Evolutionary conservation across 768 basidiomycete genomes (phyloP).

Genomic region (Roridomyces roridus): DNA sequence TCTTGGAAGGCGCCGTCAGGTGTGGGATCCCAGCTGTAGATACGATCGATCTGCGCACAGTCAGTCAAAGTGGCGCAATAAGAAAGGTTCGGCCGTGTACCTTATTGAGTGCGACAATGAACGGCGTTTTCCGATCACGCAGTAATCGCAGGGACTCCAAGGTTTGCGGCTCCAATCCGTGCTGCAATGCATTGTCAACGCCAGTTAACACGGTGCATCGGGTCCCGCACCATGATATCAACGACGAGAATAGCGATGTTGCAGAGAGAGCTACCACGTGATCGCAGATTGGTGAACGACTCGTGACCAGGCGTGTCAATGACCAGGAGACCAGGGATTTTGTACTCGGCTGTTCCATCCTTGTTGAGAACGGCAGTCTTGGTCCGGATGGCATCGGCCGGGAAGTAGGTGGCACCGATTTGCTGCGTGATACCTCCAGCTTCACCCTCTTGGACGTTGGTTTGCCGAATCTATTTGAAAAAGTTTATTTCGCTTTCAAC

Average conservation of each 20-base stretch:
- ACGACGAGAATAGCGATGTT: slow-evolving; percentile 99
- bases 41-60: slow-evolving; percentile 86
- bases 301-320: slow-evolving; percentile 99
- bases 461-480: slow-evolving; percentile 88
- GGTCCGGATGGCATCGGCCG: slow-evolving; percentile 88
- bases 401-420: slow-evolving; percentile 99
- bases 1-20: slow-evolving; percentile 94
- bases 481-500: background rate
- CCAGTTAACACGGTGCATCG: background rate
- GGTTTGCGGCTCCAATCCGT: slow-evolving; percentile 98
- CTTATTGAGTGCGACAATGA: slow-evolving; percentile 99
- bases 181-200: slow-evolving; percentile 51
- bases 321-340: slow-evolving; percentile 93
- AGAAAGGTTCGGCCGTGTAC: slow-evolving; percentile 40
- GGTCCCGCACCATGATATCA: slow-evolving; percentile 83
- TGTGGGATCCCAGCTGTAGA: slow-evolving; percentile 93
- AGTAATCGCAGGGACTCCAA: slow-evolving; percentile 93
- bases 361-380: slow-evolving; percentile 96
- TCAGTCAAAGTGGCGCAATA: slow-evolving; percentile 2
- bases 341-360: slow-evolving; percentile 89
- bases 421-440: slow-evolving; percentile 99
- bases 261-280: slow-evolving; percentile 94
- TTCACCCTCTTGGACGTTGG: slow-evolving; percentile 99
- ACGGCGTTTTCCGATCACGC: slow-evolving; percentile 93
- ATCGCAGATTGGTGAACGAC: slow-evolving; percentile 96